Percentiles rank a stretch among this genome's conserved stretches.
Evolutionary conservation across 805 yeast species (phyloP).

Genomic region (Hanseniaspora singularis): DNA sequence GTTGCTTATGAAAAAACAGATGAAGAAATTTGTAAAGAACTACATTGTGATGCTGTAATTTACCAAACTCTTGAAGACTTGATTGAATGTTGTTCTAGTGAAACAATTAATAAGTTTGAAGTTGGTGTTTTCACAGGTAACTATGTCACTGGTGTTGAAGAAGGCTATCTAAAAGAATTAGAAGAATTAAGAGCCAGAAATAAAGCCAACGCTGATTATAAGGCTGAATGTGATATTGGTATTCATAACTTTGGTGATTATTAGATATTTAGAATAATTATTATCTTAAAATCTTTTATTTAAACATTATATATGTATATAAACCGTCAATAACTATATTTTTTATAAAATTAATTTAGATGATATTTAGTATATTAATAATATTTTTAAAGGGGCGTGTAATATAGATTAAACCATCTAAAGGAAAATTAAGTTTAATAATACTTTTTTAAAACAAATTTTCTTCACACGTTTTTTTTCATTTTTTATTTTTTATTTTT

Average conservation of each 20-base stretch:
- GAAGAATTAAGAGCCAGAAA: constrained; percentile 75
- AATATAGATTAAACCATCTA: too few species aligned
- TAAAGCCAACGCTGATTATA: constrained; percentile 50
- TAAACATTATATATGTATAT: too few species aligned
- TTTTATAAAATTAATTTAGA: too few species aligned
- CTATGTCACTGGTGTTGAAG: constrained; percentile 89
- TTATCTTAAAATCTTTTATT: too few species aligned
- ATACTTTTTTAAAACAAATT: too few species aligned
- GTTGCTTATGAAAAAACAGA: constrained; percentile 76
- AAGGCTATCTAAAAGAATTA: constrained; percentile 65
- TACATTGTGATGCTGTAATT: constrained; percentile 85
- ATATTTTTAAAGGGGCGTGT: too few species aligned
- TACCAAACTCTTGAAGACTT: constrained; percentile 80
- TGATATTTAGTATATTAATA: too few species aligned
- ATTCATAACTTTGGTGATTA: constrained; percentile 49
- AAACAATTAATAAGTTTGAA: constrained; percentile 49
- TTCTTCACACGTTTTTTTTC: too few species aligned
- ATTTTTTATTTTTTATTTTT: too few species aligned
- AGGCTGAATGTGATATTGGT: constrained; percentile 66
- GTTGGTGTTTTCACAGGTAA: constrained; percentile 94
- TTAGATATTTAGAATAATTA: not conserved
- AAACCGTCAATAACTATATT: too few species aligned
- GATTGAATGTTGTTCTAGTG: constrained; percentile 59
- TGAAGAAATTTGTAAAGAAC: constrained; percentile 57
- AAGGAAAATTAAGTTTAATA: too few species aligned